Evolutionary conservation across 768 basidiomycete genomes (phyloP).

Genomic region (Cubamyces sp.): DNA sequence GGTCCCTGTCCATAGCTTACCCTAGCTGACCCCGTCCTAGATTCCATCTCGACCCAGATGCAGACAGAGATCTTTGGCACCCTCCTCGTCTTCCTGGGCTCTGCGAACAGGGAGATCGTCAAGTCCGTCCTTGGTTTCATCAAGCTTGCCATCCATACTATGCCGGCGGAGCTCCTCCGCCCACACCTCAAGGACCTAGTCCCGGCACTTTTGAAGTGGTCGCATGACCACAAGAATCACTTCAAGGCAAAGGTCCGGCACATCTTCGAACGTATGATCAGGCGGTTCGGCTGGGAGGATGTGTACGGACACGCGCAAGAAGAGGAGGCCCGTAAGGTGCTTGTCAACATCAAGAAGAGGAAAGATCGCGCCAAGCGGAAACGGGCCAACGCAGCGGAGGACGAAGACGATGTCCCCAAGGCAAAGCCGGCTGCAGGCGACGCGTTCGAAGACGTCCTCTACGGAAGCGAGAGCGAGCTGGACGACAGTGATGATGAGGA

Average conservation of each 20-base stretch:
- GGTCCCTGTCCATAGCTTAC: background rate
- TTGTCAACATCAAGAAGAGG: constrained; percentile 93
- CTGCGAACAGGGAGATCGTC: constrained; percentile 96
- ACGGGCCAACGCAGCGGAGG: constrained; percentile 64
- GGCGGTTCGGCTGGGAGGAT: constrained; percentile 87
- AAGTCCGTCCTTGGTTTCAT: constrained; percentile 95
- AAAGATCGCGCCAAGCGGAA: constrained; percentile 93
- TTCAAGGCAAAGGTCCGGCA: constrained; percentile 97
- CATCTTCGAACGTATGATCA: constrained; percentile 94
- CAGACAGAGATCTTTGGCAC: constrained; percentile 86
- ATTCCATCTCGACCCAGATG: constrained; percentile 69
- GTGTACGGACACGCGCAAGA: constrained; percentile 75
- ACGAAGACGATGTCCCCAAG: constrained; percentile 53
- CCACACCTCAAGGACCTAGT: constrained; percentile 80
- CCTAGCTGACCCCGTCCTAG: constrained; percentile 41
- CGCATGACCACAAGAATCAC: constrained; percentile 98
- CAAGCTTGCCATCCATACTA: constrained; percentile 89
- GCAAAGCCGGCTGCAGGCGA: constrained; percentile 59
- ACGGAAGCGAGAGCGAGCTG: constrained; percentile 93
- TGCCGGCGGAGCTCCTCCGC: constrained; percentile 70
- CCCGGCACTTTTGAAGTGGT: constrained; percentile 86
- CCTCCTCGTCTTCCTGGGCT: constrained; percentile 86
- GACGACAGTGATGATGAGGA: constrained; percentile 68
- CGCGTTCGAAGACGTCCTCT: constrained; percentile 96
- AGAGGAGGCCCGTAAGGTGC: constrained; percentile 84